phyloP scores from a whole-genome alignment of 257 asterid genomes.

The Plantago major region DNA sequence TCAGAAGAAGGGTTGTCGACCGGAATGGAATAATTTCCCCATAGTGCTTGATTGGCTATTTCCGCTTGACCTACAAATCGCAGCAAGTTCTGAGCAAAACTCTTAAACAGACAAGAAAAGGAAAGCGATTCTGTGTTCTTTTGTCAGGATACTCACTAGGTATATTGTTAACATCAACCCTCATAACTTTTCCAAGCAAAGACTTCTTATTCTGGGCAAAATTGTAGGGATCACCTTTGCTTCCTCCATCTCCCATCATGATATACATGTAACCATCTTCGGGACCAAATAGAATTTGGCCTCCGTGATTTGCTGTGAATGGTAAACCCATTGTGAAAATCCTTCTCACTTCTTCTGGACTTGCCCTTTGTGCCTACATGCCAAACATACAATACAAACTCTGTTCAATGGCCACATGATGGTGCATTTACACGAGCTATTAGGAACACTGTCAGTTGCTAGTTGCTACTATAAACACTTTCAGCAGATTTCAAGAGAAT shows the following conservation, averaged over 20 bases:
- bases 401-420: not conserved
- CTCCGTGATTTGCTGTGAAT: conserved; percentile 59
- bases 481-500: no score
- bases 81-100: not conserved
- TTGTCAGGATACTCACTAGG: conserved; percentile 52
- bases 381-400: not conserved
- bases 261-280: conserved; percentile 72
- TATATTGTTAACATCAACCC: conserved; percentile 66
- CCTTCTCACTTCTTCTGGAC: conserved; percentile 67
- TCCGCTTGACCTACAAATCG: conserved; percentile 51
- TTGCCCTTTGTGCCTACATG: conserved; percentile 51
- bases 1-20: conserved; percentile 64
- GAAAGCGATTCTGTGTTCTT: not conserved
- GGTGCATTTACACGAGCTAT: no score
- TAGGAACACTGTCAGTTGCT: no score
- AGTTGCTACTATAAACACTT: no score
- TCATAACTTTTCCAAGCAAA: conserved; percentile 75
- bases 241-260: conserved; percentile 92
- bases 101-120: not conserved
- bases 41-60: conserved; percentile 43
- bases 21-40: conserved; percentile 88
- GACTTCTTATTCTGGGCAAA: conserved; percentile 90
- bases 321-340: conserved; percentile 86
- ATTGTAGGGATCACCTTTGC: conserved; percentile 71
- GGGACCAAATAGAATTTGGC: conserved; percentile 87